Evolutionary conservation across 257 asterid species (phyloP), one percentile per base, ranked within the genome.

Genomic region (Gardenia jasminoides): DNA sequence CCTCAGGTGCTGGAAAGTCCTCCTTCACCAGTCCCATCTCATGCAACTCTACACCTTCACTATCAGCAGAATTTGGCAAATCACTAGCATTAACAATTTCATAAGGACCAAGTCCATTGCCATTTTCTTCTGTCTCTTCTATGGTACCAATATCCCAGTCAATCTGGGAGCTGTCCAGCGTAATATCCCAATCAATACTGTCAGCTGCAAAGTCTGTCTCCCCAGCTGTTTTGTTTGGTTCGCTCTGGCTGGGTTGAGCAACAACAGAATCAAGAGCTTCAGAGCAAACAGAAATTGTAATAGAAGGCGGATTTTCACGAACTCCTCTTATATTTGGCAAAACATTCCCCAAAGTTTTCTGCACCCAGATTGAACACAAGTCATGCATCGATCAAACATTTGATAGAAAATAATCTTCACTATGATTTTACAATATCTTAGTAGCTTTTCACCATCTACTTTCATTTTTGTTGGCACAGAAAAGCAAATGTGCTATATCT

Each of bases 11-110:
- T 46, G 70, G 65, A 74, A 78, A 65, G 59, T 78, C 88, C 78
- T 84, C 94, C 24, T 85, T 74, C 22, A 41, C 70, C 59, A 80
- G 80, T 43, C 85, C 20, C 52, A 74, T 80, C 85, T 87, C 84
- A 58, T 76, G 84, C 82, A 82, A 71, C 79, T 70, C 83, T 10
- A 41, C 72, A 76, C 79, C 85, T 75, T 83, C 88, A 66, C 78
- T 77, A 76, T 69, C 83, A 78, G 91, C 87, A 78, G 95, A 82
- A 83, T 84, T 81, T 72, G 91, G 89, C 66, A 81, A 56, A 84
- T 95, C 97, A 81, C 93, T 91, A 76, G 94, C 98, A 88, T 94
- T 88, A 59, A 94, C 91, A 70, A 94, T 94, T 87, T 94, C 98
- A 80, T 93, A 94, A 17, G 97, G 97, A 78, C 98, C 99, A 81